Base-by-base conservation (phyloP, 2,329 filamentous ascomycete genomes). In the Elsinoe australis region DNA sequence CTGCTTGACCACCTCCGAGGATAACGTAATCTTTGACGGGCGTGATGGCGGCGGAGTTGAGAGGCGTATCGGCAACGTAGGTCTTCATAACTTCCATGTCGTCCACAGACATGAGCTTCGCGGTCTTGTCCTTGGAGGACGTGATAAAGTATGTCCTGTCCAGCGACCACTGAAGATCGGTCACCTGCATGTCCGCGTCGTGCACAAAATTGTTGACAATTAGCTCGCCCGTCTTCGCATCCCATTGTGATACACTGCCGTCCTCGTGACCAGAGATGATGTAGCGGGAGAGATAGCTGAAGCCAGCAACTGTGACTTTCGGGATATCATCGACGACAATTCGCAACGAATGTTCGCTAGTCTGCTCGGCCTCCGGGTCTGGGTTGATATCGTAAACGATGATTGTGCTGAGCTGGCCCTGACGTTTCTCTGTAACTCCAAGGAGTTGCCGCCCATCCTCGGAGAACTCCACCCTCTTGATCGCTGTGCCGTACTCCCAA, bases 81-180 rank as follows among this genome's bases (percentile, higher is more conserved):
- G 85, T 94, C 76, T 98, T 98, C 61, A 98, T 78, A 55, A 95
- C 83, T 62, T 85, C 80, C 63, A 98, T 85, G 63, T 94, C 86
- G 63, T 84, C 81, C 57, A 85, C 79, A 55, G 88, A 83, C 65
- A 95, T 76, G 59, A 96, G 82, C 82, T 94, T 95, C 57, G 92
- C 85, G 38, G 85, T 84, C 79, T 98, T 98, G 77, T 98, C 92
- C 75, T 95, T 96, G 64, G 85, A 92, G 51, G 92, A 84, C 51
- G 92, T 98, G 73, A 98, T 92, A 74, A 96, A 96, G 74, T 95
- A 95, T 61, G 89, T 94, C 60, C 90, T 81, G 74, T 98, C 92
- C 47, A 80, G 69, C 49, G 87, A 83, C 85, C 92, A 96, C 72
- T 98, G 92, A 53, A 98, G 79, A 68, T 98, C 92, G 60, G 86